These are phyloP conservation scores for Diplogelasinospora grovesii DNA, from an alignment of 495 filamentous ascomycete genomes.

Conservation along the genomic window DNA sequence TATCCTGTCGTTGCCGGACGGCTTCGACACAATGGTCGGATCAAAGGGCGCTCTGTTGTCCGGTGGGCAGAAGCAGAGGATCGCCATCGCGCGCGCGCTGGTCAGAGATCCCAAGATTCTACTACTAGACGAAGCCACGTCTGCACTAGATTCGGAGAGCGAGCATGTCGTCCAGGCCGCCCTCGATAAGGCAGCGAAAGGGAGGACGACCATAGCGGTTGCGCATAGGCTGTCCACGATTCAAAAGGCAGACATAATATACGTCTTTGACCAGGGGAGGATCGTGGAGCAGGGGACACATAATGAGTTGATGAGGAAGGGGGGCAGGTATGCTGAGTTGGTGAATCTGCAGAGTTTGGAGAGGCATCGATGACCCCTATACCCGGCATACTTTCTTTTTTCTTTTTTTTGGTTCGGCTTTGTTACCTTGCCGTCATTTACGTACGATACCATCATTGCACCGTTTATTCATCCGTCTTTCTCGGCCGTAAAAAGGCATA, in stretches of 20 bases:
- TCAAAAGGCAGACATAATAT: constrained; percentile 54
- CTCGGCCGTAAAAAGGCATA: no score
- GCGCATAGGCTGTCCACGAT: constrained; percentile 58
- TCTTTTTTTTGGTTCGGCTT: no score
- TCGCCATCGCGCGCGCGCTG: constrained; percentile 73
- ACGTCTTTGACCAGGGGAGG: constrained; percentile 49
- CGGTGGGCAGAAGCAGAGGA: constrained; percentile 75
- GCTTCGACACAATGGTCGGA: constrained; percentile 58
- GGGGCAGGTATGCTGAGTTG: constrained; percentile 51
- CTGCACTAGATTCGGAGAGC: constrained; percentile 66
- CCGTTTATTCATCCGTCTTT: no score
- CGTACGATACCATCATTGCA: no score
- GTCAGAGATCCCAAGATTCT: constrained; percentile 66
- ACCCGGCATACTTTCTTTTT: no score
- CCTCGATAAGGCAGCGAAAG: constrained; percentile 57
- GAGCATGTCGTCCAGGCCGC: constrained; percentile 70
- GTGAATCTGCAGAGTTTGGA: constrained; percentile 66
- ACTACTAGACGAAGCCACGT: constrained; percentile 78
- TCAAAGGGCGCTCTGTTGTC: constrained; percentile 61
- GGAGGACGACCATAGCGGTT: constrained; percentile 69
- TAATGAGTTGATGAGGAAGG: constrained; percentile 41
- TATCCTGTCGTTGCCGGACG: constrained; percentile 56
- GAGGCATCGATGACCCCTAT: constrained; percentile 40
- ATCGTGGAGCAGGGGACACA: constrained; percentile 54
- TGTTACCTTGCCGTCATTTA: no score